Conservation (phyloP, 2,329 filamentous ascomycete species). For the Zasmidium citrigriseum region DNA sequence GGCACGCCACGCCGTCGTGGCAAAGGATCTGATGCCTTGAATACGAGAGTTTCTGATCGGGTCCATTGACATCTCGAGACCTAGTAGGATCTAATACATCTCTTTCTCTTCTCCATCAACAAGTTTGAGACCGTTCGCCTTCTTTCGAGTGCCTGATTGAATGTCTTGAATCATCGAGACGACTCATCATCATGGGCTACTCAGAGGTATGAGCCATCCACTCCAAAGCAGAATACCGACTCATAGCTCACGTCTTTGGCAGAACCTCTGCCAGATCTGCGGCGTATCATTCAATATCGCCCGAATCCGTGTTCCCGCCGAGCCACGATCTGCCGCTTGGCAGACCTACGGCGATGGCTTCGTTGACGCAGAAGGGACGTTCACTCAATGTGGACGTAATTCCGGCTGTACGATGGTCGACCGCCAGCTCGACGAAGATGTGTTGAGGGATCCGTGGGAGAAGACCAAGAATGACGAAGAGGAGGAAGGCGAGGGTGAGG, state of each 20-base stretch:
- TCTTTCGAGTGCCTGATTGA: too few species aligned
- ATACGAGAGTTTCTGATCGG: neutral
- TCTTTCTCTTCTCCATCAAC: neutral
- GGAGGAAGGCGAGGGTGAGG: neutral
- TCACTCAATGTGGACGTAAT: neutral
- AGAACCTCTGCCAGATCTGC: conserved; percentile 13
- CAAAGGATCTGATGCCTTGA: neutral
- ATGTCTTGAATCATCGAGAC: too few species aligned
- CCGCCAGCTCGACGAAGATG: neutral
- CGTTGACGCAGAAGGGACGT: neutral
- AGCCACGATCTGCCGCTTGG: conserved; percentile 11
- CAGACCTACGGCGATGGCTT: neutral
- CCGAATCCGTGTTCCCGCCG: conserved; percentile 4
- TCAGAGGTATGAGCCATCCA: neutral
- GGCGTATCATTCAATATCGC: conserved; percentile 16
- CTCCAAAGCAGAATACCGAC: too few species aligned
- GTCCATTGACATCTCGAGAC: neutral
- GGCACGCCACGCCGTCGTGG: neutral
- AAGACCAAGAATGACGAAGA: neutral
- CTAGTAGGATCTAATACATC: neutral
- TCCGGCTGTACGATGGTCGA: conserved; percentile 7
- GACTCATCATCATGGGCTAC: conserved; percentile 5
- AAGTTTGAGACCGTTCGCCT: too few species aligned
- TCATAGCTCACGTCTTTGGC: too few species aligned
- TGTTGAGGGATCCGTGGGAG: neutral